These are phyloP conservation scores for Penicillium sclerotigenum DNA, from an alignment of 2,329 filamentous ascomycete genomes.

Conservation along the genomic window DNA sequence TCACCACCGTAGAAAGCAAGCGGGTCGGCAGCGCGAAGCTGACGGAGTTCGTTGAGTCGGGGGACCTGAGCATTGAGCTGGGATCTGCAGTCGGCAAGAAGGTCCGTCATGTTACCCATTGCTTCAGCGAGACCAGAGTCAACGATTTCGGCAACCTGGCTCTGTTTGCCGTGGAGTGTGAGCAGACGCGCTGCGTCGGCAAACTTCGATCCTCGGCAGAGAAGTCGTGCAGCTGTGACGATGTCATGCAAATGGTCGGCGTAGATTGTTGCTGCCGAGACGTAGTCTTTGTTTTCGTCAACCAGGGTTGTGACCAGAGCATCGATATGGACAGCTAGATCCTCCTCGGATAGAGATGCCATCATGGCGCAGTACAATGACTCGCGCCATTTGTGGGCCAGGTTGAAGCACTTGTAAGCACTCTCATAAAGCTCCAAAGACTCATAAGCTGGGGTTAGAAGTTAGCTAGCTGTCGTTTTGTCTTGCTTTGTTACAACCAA, in stretches of 20 bases:
- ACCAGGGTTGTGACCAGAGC: slow-evolving; percentile 73
- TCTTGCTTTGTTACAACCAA: not conserved
- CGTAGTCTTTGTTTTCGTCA: slow-evolving; percentile 77
- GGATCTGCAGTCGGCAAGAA: slow-evolving; percentile 85
- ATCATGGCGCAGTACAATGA: slow-evolving; percentile 76
- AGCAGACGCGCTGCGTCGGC: slow-evolving; percentile 81
- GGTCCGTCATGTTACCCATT: slow-evolving; percentile 77
- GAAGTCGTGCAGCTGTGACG: slow-evolving; percentile 65
- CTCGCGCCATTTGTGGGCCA: slow-evolving; percentile 86
- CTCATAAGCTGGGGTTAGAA: slow-evolving; percentile 63
- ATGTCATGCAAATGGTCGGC: slow-evolving; percentile 75
- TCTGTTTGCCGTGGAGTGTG: slow-evolving; percentile 56
- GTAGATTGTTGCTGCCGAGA: slow-evolving; percentile 73
- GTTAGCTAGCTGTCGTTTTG: slow-evolving; percentile 1
- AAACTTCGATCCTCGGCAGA: slow-evolving; percentile 86
- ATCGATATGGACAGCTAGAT: slow-evolving; percentile 66
- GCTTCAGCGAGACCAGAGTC: slow-evolving; percentile 78
- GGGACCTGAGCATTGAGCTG: slow-evolving; percentile 84
- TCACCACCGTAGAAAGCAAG: slow-evolving; percentile 86
- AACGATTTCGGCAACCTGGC: slow-evolving; percentile 66
- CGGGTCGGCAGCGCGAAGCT: slow-evolving; percentile 78
- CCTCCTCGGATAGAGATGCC: slow-evolving; percentile 58
- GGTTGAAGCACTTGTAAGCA: slow-evolving; percentile 79
- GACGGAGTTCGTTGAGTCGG: slow-evolving; percentile 75
- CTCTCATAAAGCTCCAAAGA: slow-evolving; percentile 70